Base-by-base conservation (phyloP, 2,329 filamentous ascomycete species). In the Cryphonectria naterciae region DNA sequence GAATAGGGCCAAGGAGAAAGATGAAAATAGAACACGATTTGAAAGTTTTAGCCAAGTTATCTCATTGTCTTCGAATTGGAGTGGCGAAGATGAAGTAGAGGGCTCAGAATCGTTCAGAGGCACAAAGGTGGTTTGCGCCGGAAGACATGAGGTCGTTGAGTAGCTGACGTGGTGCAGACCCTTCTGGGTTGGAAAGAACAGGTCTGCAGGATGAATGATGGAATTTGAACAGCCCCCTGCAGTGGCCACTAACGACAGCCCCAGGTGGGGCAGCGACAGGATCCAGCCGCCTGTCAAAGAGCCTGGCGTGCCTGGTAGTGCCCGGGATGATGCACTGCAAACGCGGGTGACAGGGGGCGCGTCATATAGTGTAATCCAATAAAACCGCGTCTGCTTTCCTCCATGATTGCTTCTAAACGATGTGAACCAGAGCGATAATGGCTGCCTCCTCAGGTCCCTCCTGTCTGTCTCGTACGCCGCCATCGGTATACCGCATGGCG, bases 401-500 rank as follows among this genome's bases (percentile, higher is more conserved):
- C 39, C 7, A 60, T 22, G 39, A 32, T 22, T 32, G 15, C 39
- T 39, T 28, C 32, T 60, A 25, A 62, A 65, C 39, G 19, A 72
- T 43, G 60, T 54, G 15, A 54, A 35, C 63, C 35, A 22, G 58
- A 68, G 35, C 56, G 22, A 49, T 22, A n/a, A 80, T 76, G 46
- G 75, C 75, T 71, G 79, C 70, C n/a, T 77, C 75, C 62, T 79
- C 79, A 6, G 77, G 77, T 67, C 74, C 74, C 25, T 61, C 63
- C 35, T 77, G 72, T 35, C 68, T 66, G 8, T 80, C 75, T 2
- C 73, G 68, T 46, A 72, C 75, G 52, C 69, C 73, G 52, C 72
- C 72, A 17, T 67, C 71, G 32, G 62, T 28, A 13, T 72, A 60
- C 22, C 68, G 66, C 4, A 73, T 70, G 46, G 72, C 68, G 35